Evolutionary conservation across 2,329 filamentous ascomycete genomes (phyloP).

Genomic region (Aspergillus versicolor): DNA sequence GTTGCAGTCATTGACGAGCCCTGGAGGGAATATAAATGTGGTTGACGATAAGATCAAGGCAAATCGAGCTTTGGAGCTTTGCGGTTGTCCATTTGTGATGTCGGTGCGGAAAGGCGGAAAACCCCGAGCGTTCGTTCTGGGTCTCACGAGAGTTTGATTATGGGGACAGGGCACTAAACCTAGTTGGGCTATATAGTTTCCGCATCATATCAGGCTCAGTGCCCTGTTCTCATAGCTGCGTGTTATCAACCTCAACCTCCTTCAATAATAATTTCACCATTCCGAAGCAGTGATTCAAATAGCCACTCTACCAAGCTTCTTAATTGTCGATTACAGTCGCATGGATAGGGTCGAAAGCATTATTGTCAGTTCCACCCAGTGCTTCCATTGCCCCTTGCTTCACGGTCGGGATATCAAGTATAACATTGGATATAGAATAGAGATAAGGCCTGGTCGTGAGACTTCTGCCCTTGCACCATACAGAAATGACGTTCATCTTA

Average conservation of each 20-base stretch:
- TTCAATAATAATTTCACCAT: background rate
- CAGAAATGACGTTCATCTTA: background rate
- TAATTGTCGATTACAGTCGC: too few species aligned
- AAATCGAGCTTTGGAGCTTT: background rate
- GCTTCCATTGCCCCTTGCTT: too few species aligned
- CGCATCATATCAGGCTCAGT: background rate
- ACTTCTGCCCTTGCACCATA: too few species aligned
- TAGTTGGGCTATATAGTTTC: background rate
- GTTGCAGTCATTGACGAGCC: conserved; percentile 25
- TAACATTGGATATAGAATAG: too few species aligned
- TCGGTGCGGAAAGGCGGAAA: background rate
- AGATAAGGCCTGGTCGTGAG: too few species aligned
- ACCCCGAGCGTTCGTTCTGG: background rate
- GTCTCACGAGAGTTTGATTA: background rate
- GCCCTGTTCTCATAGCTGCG: background rate
- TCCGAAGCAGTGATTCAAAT: background rate
- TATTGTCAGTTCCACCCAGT: too few species aligned
- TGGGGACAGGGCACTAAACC: conserved; percentile 1
- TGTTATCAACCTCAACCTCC: background rate
- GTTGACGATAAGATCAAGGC: background rate
- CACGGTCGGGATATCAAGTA: too few species aligned
- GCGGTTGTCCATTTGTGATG: background rate
- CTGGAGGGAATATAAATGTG: background rate
- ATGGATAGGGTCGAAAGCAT: too few species aligned
- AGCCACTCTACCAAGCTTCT: too few species aligned